These are phyloP conservation scores for Neurospora sublineolata DNA, from an alignment of 495 filamentous ascomycete species.

Conservation along the genomic window DNA sequence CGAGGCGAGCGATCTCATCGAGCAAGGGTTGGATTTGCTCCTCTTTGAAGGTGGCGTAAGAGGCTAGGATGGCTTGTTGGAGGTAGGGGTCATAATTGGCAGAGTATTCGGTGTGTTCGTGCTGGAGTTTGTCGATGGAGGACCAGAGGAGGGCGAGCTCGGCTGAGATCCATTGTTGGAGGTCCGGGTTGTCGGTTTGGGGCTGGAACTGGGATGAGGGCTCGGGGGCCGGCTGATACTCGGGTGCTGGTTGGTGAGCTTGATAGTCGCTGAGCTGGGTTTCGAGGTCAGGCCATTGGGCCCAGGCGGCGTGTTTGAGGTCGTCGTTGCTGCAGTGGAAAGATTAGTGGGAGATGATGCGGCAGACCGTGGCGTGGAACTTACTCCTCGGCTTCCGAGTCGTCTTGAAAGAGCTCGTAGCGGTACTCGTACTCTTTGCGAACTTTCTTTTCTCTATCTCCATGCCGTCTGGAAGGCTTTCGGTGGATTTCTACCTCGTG, in stretches of 20 bases:
- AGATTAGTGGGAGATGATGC: background rate
- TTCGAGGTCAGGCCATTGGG: background rate
- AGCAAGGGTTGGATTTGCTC: background rate
- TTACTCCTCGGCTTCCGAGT: background rate
- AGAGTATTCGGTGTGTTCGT: background rate
- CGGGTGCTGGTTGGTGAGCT: background rate
- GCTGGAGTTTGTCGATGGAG: background rate
- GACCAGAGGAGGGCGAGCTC: background rate
- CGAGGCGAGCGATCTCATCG: background rate
- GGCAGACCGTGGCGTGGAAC: background rate
- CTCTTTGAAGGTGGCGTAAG: background rate
- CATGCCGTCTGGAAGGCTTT: background rate
- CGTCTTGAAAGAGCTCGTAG: background rate
- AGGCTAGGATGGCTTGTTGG: background rate
- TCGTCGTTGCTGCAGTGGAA: background rate
- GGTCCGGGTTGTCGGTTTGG: background rate
- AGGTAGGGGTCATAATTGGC: background rate
- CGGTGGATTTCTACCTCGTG: background rate
- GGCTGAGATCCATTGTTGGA: background rate
- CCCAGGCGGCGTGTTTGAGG: background rate
- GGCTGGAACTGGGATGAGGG: background rate
- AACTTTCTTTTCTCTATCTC: background rate
- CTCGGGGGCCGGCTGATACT: background rate
- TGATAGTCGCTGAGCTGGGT: background rate
- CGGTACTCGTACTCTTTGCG: background rate